Evolutionary conservation across 495 filamentous ascomycete species (phyloP), one percentile per base, ranked within the genome.

Genomic region (Penicillium macrosclerotiorum): DNA sequence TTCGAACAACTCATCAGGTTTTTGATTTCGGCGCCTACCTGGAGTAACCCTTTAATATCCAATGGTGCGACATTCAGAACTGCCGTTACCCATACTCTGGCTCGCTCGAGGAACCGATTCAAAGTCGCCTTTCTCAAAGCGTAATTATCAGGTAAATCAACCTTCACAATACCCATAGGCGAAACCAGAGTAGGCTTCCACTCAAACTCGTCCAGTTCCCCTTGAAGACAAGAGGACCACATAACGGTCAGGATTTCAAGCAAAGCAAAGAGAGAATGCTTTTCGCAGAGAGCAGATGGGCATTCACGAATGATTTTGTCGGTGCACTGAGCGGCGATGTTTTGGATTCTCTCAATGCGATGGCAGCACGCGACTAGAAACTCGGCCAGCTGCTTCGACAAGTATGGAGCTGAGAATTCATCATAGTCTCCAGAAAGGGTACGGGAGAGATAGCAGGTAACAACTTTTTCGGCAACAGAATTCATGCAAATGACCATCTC

Each of bases 131-230:
- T 82, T 45, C 93, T 80, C 51, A 91, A 81, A 4, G 74, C 69
- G 57, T 92, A 95, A 55, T 91, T 85, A 59, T 98, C 94, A 2
- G 93, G 92, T 24, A 98, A 75, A 52, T 95, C 86, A n/a, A 97
- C 78, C 4, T 79, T 79, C 3, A 98, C 84, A 35, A 83, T 75
- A 8, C 84, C 89, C 51, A 82, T 76, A 5, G 75, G 63, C 8
- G 92, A 96, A 11, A 76, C 78, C 60, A 93, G 90, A 8, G 77
- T 82, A 8, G 90, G 83, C 49, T 84, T 83, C 66, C 88, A 92
- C 40, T 88, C 84, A 58, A 95, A 98, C 54, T 95, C 84, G 48
- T 98, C 93, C 11, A 90, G 88, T 60, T 98, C 94, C 8, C 84
- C 84, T 60, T 97, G 90, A 5, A 97, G 74, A 57, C 94, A 97